Conservation (phyloP, 140 eudicot species). For the Anethum foeniculum region DNA sequence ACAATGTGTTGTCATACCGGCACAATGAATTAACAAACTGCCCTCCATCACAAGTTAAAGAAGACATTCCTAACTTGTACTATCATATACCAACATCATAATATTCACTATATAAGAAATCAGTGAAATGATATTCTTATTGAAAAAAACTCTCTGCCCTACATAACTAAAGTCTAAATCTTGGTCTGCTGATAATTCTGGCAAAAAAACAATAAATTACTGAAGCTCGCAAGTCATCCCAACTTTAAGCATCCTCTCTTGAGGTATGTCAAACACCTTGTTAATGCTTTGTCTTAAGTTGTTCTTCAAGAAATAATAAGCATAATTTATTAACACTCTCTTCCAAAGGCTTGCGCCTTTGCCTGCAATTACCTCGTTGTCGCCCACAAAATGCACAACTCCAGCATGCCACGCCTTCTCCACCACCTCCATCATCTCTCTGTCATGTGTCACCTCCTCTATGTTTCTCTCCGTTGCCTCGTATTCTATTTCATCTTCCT, state of each 20-base stretch:
- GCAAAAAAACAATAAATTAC: too few relatives aligned
- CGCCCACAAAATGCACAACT: slow-evolving; percentile 68
- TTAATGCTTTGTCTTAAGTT: slow-evolving; percentile 15
- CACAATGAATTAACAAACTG: too few relatives aligned
- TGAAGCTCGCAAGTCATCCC: neutral
- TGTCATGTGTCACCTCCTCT: slow-evolving; percentile 14
- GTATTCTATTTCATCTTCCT: slow-evolving; percentile 1
- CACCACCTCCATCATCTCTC: neutral
- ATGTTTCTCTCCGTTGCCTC: slow-evolving; percentile 19
- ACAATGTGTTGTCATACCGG: too few relatives aligned
- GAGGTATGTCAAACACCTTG: slow-evolving; percentile 59
- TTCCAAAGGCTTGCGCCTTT: slow-evolving; percentile 37
- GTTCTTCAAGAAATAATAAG: neutral
- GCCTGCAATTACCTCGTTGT: slow-evolving; percentile 49
- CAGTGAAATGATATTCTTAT: too few relatives aligned
- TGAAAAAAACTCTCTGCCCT: too few relatives aligned
- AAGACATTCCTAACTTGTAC: too few relatives aligned
- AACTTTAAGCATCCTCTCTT: slow-evolving; percentile 16
- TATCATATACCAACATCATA: too few relatives aligned
- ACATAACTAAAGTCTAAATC: too few relatives aligned
- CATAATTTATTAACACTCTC: slow-evolving; percentile 14
- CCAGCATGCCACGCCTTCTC: slow-evolving; percentile 51
- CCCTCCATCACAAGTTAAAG: too few relatives aligned
- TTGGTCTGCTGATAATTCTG: too few relatives aligned
- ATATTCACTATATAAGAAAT: too few relatives aligned